Evolutionary conservation across 2,329 filamentous ascomycete species (phyloP).

Genomic region (Gliomastix tumulicola): DNA sequence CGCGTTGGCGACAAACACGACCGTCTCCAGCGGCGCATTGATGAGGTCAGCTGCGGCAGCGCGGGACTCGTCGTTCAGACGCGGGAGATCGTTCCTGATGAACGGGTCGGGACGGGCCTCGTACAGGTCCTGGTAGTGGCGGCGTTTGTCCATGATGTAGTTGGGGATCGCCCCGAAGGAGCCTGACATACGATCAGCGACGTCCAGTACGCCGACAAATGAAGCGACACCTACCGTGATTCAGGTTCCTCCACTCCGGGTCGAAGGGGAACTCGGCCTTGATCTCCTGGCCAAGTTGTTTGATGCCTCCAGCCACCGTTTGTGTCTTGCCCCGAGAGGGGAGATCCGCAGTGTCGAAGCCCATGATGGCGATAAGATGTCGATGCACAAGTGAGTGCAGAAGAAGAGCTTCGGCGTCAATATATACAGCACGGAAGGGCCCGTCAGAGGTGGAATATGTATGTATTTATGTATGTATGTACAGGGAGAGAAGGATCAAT

Average conservation of each 20-base stretch:
- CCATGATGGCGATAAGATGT: conserved; percentile 64
- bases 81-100: conserved; percentile 61
- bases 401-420: no score
- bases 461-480: no score
- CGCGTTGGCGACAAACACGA: conserved; percentile 77
- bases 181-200: conserved; percentile 36
- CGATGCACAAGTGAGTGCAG: no score
- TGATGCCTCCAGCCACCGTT: no score
- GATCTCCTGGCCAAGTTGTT: not conserved
- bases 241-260: conserved; percentile 63
- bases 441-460: no score
- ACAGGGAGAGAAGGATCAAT: no score
- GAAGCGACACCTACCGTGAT: conserved; percentile 62
- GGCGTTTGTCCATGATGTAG: conserved; percentile 50
- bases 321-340: no score
- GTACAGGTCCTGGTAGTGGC: conserved; percentile 54
- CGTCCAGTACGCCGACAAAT: no score
- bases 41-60: conserved; percentile 60
- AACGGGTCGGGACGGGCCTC: conserved; percentile 71
- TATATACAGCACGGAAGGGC: no score
- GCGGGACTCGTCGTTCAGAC: conserved; percentile 59
- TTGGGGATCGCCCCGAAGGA: conserved; percentile 75
- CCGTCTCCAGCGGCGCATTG: conserved; percentile 54
- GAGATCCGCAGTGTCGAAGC: conserved; percentile 54
- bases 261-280: conserved; percentile 60